phyloP scores from a whole-genome alignment of 2,329 filamentous ascomycete species.

The Diaporthe sp. region DNA sequence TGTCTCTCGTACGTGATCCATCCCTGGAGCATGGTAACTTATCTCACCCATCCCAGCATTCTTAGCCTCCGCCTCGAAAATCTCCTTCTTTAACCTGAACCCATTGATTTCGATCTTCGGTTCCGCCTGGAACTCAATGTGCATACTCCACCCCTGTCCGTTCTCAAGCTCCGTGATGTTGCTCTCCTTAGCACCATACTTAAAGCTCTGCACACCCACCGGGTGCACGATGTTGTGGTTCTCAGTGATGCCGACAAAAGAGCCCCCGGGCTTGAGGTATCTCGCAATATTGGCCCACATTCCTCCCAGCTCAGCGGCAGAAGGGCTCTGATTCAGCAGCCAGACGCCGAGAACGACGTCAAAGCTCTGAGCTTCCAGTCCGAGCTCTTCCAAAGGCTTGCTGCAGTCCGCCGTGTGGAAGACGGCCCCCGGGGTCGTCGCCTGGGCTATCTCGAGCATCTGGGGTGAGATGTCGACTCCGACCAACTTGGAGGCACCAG shows the following conservation, averaged over 20 bases:
- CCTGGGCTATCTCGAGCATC: constrained; percentile 1
- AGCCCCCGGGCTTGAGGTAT: background rate
- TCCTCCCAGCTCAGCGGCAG: background rate
- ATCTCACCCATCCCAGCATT: background rate
- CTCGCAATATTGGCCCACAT: constrained; percentile 1
- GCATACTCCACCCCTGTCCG: background rate
- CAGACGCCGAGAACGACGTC: constrained; percentile 14
- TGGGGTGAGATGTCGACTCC: constrained; percentile 1
- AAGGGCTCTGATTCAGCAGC: constrained; percentile 5
- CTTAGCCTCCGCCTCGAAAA: background rate
- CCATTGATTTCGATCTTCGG: background rate
- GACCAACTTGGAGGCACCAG: background rate
- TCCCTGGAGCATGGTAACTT: background rate
- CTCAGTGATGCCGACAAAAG: background rate
- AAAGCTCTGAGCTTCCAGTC: background rate
- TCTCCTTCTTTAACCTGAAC: background rate
- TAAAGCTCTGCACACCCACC: background rate
- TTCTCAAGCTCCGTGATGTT: background rate
- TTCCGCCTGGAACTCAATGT: background rate
- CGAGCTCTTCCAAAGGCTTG: background rate
- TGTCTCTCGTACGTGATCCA: background rate
- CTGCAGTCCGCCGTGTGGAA: constrained; percentile 16
- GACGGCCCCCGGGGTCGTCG: background rate
- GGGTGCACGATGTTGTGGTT: constrained; percentile 4
- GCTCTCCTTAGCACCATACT: background rate